These are phyloP conservation scores for Sarocladiaceae sp. DNA, from an alignment of 2,329 filamentous ascomycete genomes.

Conservation along the genomic window DNA sequence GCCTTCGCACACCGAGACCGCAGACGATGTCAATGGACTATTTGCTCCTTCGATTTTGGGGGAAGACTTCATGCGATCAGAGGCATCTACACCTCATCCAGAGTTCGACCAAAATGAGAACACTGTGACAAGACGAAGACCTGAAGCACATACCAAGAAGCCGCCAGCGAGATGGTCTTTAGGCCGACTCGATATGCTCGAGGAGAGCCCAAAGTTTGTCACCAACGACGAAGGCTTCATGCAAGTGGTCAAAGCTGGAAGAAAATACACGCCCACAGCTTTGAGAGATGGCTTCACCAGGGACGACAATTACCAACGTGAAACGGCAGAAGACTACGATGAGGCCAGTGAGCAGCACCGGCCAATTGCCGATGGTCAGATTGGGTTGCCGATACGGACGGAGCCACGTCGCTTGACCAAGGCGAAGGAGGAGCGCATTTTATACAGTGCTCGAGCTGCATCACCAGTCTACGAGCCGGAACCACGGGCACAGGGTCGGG, in stretches of 20 bases:
- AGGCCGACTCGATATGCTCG: neutral
- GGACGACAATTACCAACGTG: neutral
- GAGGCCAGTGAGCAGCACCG: neutral
- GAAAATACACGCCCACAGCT: neutral
- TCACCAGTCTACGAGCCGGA: slow-evolving; percentile 1
- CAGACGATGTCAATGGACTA: slow-evolving; percentile 13
- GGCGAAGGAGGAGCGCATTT: slow-evolving; percentile 2
- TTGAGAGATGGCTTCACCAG: slow-evolving; percentile 2
- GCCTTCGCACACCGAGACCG: neutral
- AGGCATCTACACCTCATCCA: slow-evolving; percentile 28
- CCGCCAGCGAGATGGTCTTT: neutral
- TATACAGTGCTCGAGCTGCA: neutral
- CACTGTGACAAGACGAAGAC: slow-evolving; percentile 9
- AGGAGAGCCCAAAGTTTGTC: slow-evolving; percentile 1
- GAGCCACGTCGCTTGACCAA: slow-evolving; percentile 2
- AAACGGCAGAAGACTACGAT: neutral
- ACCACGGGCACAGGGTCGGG: neutral
- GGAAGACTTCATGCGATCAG: slow-evolving; percentile 35
- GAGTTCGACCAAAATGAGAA: slow-evolving; percentile 19
- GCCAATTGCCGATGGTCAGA: neutral
- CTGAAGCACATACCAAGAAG: neutral
- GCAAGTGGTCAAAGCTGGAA: slow-evolving; percentile 4
- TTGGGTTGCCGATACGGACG: slow-evolving; percentile 4
- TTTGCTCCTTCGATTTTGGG: slow-evolving; percentile 35
- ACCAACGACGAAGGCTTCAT: slow-evolving; percentile 3